Conservation (phyloP, 2,329 filamentous ascomycete species). For the Aspergillus sp. region DNA sequence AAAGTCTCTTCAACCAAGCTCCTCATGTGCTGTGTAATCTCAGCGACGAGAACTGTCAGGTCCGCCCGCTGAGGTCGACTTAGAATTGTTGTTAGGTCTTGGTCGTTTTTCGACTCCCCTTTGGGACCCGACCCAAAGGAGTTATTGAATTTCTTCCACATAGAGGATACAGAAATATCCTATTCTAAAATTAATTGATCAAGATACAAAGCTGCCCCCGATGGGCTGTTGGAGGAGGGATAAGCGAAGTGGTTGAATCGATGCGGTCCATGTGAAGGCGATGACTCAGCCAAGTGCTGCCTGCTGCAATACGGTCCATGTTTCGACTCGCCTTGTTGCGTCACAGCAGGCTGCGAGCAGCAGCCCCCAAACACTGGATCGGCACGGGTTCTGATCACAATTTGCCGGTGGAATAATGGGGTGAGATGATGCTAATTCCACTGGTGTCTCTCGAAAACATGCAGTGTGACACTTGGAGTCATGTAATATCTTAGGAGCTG, state of each 20-base stretch:
- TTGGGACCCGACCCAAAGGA: slow-evolving; percentile 30
- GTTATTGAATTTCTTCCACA: slow-evolving; percentile 36
- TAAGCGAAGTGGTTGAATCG: not conserved
- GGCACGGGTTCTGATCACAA: not conserved
- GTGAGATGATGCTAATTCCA: not conserved
- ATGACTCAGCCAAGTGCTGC: slow-evolving; percentile 21
- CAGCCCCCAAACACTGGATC: not conserved
- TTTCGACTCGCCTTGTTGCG: too few species aligned
- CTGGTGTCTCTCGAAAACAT: not conserved
- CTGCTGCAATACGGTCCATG: too few species aligned
- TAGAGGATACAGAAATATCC: slow-evolving; percentile 9
- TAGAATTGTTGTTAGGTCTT: slow-evolving; percentile 44
- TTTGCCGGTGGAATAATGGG: not conserved
- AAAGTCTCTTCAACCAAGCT: slow-evolving; percentile 39
- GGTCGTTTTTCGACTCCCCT: slow-evolving; percentile 25
- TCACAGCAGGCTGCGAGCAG: slow-evolving; percentile 3
- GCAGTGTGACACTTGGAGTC: not conserved
- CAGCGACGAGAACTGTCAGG: slow-evolving; percentile 42
- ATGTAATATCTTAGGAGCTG: slow-evolving; percentile 12
- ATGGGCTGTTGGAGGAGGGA: not conserved
- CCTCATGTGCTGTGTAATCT: slow-evolving; percentile 43
- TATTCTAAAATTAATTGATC: not conserved
- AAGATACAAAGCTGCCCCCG: not conserved
- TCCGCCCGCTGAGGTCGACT: slow-evolving; percentile 43
- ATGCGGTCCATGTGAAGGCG: slow-evolving; percentile 1